phyloP scores from a whole-genome alignment of 1,284 basidiomycete genomes.

The Leccinum angustisporum region DNA sequence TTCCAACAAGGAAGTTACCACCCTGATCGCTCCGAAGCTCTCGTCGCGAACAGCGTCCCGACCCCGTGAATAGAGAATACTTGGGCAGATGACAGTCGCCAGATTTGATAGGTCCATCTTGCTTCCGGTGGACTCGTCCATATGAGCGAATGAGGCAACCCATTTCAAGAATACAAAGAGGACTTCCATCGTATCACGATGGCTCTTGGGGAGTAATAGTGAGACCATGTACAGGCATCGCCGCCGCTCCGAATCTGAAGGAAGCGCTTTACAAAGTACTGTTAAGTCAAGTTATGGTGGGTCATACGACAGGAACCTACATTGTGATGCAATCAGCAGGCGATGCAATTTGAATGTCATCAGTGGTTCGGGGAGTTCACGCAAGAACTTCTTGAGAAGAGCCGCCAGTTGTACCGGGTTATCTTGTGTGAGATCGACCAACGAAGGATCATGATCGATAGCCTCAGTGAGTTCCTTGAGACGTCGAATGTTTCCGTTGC shows the following conservation, averaged over 20 bases:
- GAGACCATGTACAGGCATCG: constrained; percentile 87
- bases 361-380: constrained; percentile 94
- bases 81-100: constrained; percentile 97
- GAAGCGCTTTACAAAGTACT: constrained; percentile 54
- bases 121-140: constrained; percentile 97
- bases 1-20: constrained; percentile 84
- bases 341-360: constrained; percentile 94
- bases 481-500: constrained; percentile 96
- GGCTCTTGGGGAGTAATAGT: constrained; percentile 86
- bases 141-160: constrained; percentile 98
- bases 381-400: constrained; percentile 94
- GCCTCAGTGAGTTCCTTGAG: constrained; percentile 90
- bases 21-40: constrained; percentile 88
- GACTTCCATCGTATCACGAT: constrained; percentile 97
- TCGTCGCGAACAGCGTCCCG: constrained; percentile 90
- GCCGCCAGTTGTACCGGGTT: constrained; percentile 98
- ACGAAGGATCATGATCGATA: constrained; percentile 88
- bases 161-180: constrained; percentile 98
- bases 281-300: constrained; percentile 9
- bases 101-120: constrained; percentile 98
- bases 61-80: constrained; percentile 87
- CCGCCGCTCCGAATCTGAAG: constrained; percentile 75
- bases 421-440: constrained; percentile 91
- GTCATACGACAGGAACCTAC: constrained; percentile 48
- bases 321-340: constrained; percentile 85